Evolutionary conservation across 2,329 filamentous ascomycete species (phyloP).

Genomic region (Stachybotrys echinatus): DNA sequence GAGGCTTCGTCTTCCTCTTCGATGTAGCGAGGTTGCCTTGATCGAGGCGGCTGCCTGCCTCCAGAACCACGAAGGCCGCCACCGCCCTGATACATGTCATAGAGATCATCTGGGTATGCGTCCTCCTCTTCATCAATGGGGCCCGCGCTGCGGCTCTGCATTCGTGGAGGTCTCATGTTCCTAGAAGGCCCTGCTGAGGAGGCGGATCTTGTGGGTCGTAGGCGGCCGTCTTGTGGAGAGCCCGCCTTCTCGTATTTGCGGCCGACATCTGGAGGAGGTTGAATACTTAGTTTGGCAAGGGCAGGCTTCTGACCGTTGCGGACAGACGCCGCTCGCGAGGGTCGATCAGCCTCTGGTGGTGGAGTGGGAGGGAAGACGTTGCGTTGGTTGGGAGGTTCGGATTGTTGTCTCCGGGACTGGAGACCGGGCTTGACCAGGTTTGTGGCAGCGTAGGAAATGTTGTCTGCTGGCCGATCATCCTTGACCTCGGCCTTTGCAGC

Average conservation of each 20-base stretch:
- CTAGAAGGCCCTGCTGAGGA: slow-evolving; percentile 30
- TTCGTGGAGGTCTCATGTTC: slow-evolving; percentile 14
- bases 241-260: slow-evolving; percentile 52
- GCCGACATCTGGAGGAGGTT: slow-evolving; percentile 42
- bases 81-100: slow-evolving; percentile 52
- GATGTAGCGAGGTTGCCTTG: slow-evolving; percentile 54
- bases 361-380: slow-evolving; percentile 97
- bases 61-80: slow-evolving; percentile 25
- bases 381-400: slow-evolving; percentile 72
- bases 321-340: slow-evolving; percentile 54
- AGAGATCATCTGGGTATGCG: slow-evolving; percentile 64
- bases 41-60: slow-evolving; percentile 31
- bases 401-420: slow-evolving; percentile 75
- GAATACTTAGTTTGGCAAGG: slow-evolving; percentile 59
- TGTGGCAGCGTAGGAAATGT: slow-evolving; percentile 85
- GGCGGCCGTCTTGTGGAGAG: slow-evolving; percentile 34
- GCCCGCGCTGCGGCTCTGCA: slow-evolving; percentile 14
- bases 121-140: slow-evolving; percentile 49
- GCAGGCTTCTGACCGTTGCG: slow-evolving; percentile 56
- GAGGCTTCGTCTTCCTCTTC: slow-evolving; percentile 77
- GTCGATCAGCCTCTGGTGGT: slow-evolving; percentile 80
- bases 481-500: slow-evolving; percentile 49
- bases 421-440: slow-evolving; percentile 88
- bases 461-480: slow-evolving; percentile 78
- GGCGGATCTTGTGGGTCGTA: slow-evolving; percentile 35